Base-by-base conservation (phyloP, 306 rosid species). In the Cucumis hystrix region DNA sequence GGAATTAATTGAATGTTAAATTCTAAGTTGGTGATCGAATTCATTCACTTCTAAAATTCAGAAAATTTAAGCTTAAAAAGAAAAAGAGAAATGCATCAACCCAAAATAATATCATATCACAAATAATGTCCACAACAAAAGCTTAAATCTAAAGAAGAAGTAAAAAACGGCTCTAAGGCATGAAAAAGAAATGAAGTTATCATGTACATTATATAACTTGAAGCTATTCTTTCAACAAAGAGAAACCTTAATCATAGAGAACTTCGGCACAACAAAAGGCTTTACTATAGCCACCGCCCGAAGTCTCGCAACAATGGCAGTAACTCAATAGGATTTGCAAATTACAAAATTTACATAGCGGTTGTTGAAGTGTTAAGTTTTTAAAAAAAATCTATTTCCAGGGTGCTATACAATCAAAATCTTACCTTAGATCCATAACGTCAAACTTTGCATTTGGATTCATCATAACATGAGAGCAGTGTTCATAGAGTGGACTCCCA, bases 381-480 rank as follows among this genome's bases (percentile, higher is more conserved):
- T 10, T 28, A n/a, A n/a, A n/a, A n/a, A n/a, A 43, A 6, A 21
- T 6, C 37, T 21, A 21, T 43, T 69, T 45, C 52, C 68, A 40
- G 2, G 20, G 78, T 56, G 68, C 79, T 75, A 58, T 58, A 75
- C 74, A 39, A 21, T 76, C 28, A 16, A 40, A 77, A 71, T 68
- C 68, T 84, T 82, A 78, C 79, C 99, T 89, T 63, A 96, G 96
- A 85, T 96, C 99, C 56, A 92, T 78, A 49, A 96, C 98, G 71
- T 92, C 89, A 43, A 82, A 88, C 83, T 83, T 91, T 39, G 88
- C 41, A 41, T 86, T 89, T 71, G 91, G 77, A 78, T 96, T 96
- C 89, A 96, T 89, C 81, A 74, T 92, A 69, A 92, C 99, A 83
- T 96, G 99, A 82, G 99, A 96, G 64, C 99, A 92, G 71, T 96